Evolutionary conservation across 441 rosid genomes (phyloP).

Genomic region (Jatropha podagrica): DNA sequence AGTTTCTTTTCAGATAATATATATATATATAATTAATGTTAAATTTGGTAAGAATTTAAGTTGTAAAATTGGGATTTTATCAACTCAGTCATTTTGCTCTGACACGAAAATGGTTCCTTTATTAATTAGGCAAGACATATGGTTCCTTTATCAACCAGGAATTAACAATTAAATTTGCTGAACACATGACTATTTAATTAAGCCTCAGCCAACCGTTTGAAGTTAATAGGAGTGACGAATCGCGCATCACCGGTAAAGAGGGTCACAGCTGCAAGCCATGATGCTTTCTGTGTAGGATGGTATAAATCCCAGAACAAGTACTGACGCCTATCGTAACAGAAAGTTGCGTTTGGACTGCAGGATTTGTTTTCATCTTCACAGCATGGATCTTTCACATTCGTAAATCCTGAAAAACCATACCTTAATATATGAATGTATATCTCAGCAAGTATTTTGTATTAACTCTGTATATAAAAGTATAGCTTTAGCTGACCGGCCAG

Average conservation of each 20-base stretch:
- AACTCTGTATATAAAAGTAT: too few relatives aligned
- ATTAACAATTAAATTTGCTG: too few relatives aligned
- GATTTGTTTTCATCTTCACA: constrained; percentile 35
- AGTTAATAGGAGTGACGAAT: constrained; percentile 48
- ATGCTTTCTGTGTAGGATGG: constrained; percentile 52
- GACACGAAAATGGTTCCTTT: too few relatives aligned
- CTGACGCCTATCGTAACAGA: constrained; percentile 33
- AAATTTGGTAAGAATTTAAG: too few relatives aligned
- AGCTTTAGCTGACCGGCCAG: constrained; percentile 33
- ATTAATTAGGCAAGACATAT: too few relatives aligned
- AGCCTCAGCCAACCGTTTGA: constrained; percentile 44
- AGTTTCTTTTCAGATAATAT: too few relatives aligned
- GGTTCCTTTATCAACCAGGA: too few relatives aligned
- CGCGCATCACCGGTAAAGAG: constrained; percentile 38
- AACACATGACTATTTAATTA: not conserved
- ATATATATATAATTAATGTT: too few relatives aligned
- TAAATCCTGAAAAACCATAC: constrained; percentile 33
- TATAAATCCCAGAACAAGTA: constrained; percentile 55
- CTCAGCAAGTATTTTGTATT: too few relatives aligned
- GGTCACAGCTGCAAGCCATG: constrained; percentile 46
- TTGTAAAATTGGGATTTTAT: too few relatives aligned
- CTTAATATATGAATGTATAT: too few relatives aligned
- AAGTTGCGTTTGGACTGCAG: constrained; percentile 31
- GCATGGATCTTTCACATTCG: constrained; percentile 39
- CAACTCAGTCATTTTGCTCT: too few relatives aligned